These are phyloP conservation scores for Saccharum spontaneum DNA, from an alignment of 176 grass and related monocot species.

Conservation along the genomic window DNA sequence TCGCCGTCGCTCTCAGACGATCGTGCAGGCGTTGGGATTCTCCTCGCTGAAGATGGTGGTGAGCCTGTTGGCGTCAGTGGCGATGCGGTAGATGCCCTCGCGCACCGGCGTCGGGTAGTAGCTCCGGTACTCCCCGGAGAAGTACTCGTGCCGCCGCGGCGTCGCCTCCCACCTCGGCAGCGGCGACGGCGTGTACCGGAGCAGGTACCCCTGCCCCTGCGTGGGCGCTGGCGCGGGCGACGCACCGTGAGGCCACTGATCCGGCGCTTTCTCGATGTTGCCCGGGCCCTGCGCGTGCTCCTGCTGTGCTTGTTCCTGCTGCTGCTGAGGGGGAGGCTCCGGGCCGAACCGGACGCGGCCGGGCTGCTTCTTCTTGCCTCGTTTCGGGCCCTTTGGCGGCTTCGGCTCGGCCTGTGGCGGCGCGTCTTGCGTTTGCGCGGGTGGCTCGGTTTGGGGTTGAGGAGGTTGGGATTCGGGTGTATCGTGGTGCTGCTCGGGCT, in stretches of 20 bases:
- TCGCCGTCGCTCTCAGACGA: slow-evolving; percentile 41
- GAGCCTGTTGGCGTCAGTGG: slow-evolving; percentile 85
- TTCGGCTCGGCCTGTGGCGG: slow-evolving; percentile 9
- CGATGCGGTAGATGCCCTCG: slow-evolving; percentile 92
- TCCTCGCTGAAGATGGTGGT: slow-evolving; percentile 99
- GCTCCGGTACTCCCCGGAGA: slow-evolving; percentile 78
- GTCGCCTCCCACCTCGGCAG: slow-evolving; percentile 77
- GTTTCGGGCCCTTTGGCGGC: slow-evolving; percentile 41
- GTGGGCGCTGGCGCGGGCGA: background rate
- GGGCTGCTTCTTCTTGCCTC: slow-evolving; percentile 41
- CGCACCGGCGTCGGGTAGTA: slow-evolving; percentile 94
- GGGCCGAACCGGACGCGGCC: slow-evolving; percentile 50
- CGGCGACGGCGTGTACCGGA: slow-evolving; percentile 78
- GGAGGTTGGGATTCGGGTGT: slow-evolving; percentile 11
- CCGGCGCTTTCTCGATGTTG: background rate
- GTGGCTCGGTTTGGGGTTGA: background rate
- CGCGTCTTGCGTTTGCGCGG: slow-evolving; percentile 12
- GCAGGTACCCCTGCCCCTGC: slow-evolving; percentile 26
- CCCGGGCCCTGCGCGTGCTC: background rate
- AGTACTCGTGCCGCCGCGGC: slow-evolving; percentile 76
- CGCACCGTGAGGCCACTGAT: background rate
- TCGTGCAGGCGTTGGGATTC: slow-evolving; percentile 94
- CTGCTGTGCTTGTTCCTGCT: background rate
- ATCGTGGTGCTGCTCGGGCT: background rate
- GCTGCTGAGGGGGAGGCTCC: slow-evolving; percentile 19